Evolutionary conservation across 2,329 filamentous ascomycete genomes (phyloP), one percentile per base, ranked within the genome.

Genomic region (Nectriaceae sp.): DNA sequence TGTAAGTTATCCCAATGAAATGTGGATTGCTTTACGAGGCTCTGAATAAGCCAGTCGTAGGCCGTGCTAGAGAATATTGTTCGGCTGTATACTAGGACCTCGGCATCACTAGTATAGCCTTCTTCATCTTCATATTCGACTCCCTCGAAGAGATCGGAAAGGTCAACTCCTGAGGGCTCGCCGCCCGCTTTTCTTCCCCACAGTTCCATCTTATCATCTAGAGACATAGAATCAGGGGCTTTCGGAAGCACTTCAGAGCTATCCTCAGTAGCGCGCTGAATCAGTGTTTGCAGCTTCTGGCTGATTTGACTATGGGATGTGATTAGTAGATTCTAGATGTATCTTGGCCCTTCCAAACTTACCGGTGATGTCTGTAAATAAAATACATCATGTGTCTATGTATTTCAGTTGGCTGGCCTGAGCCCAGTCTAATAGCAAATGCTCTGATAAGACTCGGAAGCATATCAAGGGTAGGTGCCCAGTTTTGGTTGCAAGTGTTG

Each of bases 31-130:
- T 31, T 36, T 13, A 36, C 3, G 10, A 47, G 21, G 8, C 11
- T 47, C 4, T 13, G 8, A 4, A 47, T 38, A 3, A 47, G 21
- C 44, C 44, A 38, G 8, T 36, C 22, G 39, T 41, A 47, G 24
- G 44, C 43, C 4, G 6, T 3, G 11, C 43, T 45, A 4, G 35
- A 38, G 16, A 39, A 2, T n/a, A 45, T 45, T 3, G 22, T 15
- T 15, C 31, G 21, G 11, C 15, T 38, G 18, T 45, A 45, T 16
- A 4, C 5, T 13, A 26, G 21, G 2, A 40, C 2, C 8, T 33
- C 36, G 11, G 35, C 20, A 15, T 44, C 35, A 3, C 18, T 10
- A 16, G 16, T 16, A 3, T 20, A 6, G 24, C 6, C 24, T 6
- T 40, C 36, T 10, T 45, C 21, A 11, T 33, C 21, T 6, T 39